Conservation (phyloP, 768 basidiomycete genomes). For the Naganishia randhawae region DNA sequence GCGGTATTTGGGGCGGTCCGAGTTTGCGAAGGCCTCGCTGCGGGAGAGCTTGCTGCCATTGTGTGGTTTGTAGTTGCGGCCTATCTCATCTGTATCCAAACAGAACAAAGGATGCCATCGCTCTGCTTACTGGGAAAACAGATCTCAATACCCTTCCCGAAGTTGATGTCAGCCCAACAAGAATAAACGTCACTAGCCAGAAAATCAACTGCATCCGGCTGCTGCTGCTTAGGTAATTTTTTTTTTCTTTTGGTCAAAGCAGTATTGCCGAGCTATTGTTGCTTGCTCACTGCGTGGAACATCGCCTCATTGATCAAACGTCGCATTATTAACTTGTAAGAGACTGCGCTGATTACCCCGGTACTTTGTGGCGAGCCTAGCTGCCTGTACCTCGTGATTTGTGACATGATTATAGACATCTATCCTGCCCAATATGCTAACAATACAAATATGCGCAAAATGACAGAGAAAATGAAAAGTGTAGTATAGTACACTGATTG, state of each 20-base stretch:
- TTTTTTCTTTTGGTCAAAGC: too few species aligned
- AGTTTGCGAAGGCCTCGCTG: background rate
- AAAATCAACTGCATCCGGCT: background rate
- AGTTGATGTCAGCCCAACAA: background rate
- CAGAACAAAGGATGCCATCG: background rate
- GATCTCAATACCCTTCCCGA: background rate
- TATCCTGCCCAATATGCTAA: background rate
- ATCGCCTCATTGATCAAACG: too few species aligned
- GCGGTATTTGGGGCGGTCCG: background rate
- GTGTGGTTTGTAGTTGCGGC: background rate
- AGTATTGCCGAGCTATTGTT: too few species aligned
- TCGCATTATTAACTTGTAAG: too few species aligned
- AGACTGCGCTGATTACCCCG: too few species aligned
- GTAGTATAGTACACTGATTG: background rate
- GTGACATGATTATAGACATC: background rate
- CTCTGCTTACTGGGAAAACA: background rate
- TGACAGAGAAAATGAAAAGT: background rate
- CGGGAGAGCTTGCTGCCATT: background rate
- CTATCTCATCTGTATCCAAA: background rate
- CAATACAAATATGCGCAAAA: background rate
- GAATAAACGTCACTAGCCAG: background rate
- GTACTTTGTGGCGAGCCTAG: too few species aligned
- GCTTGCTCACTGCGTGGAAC: too few species aligned
- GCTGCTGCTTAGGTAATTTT: background rate
- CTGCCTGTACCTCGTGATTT: background rate